These are phyloP conservation scores for Pseudocercospora cruenta DNA, from an alignment of 2,329 filamentous ascomycete species.

Conservation along the genomic window DNA sequence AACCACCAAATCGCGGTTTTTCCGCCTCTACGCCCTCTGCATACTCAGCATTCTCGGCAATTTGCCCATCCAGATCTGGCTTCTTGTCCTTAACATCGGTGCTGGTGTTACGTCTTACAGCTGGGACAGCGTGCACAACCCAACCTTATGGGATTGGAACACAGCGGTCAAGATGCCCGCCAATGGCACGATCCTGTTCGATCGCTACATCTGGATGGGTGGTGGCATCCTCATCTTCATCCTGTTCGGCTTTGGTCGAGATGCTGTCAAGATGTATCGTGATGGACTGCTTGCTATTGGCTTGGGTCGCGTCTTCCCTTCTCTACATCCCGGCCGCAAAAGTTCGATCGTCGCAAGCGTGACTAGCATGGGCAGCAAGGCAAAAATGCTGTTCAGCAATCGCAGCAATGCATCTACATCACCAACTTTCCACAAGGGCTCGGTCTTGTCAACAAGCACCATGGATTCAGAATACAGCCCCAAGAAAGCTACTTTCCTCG, in stretches of 20 bases:
- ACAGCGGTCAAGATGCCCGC: constrained; percentile 53
- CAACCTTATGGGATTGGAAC: constrained; percentile 47
- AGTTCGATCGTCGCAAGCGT: constrained; percentile 22
- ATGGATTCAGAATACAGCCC: constrained; percentile 24
- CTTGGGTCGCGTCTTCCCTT: constrained; percentile 37
- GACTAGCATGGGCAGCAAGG: constrained; percentile 34
- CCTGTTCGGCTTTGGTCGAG: constrained; percentile 67
- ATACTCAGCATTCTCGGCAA: constrained; percentile 54
- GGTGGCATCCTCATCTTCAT: constrained; percentile 61
- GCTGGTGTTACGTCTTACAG: constrained; percentile 40
- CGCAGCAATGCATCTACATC: constrained; percentile 18
- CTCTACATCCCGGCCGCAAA: constrained; percentile 15
- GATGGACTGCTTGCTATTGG: constrained; percentile 49
- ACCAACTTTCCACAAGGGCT: constrained; percentile 12
- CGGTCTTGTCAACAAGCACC: constrained; percentile 9
- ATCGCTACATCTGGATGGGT: constrained; percentile 62
- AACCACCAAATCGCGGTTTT: constrained; percentile 62
- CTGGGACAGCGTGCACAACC: constrained; percentile 58
- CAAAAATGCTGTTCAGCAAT: constrained; percentile 31
- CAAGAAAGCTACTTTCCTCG: constrained; percentile 29
- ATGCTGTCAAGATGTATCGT: constrained; percentile 61
- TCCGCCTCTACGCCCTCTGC: constrained; percentile 64
- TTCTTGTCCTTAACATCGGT: constrained; percentile 48
- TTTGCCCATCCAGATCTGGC: constrained; percentile 57
- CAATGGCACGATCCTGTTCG: constrained; percentile 51